phyloP scores from a whole-genome alignment of 768 basidiomycete species.

The Trametes meyenii region DNA sequence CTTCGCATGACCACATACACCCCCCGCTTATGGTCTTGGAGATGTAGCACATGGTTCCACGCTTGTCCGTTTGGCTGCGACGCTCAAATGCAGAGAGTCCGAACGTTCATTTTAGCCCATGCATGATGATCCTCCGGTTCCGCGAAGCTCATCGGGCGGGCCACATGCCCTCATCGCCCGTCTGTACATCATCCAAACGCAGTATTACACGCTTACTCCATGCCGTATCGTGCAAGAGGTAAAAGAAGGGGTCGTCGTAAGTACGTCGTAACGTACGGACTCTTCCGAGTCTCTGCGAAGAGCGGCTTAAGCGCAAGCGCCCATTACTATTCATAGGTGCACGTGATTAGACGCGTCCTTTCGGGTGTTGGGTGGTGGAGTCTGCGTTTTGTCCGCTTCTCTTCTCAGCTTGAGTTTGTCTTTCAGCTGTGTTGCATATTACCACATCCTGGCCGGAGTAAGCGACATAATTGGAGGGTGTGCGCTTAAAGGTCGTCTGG shows the following conservation, averaged over 20 bases:
- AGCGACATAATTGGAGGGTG: not conserved
- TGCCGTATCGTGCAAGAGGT: not conserved
- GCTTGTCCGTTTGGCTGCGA: conserved; percentile 7
- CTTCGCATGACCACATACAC: not conserved
- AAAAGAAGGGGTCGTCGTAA: too few species aligned
- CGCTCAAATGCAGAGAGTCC: not conserved
- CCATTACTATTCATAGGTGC: not conserved
- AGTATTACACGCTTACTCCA: not conserved
- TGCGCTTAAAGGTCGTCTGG: not conserved
- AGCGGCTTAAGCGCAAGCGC: not conserved
- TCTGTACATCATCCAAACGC: not conserved
- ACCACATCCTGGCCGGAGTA: not conserved
- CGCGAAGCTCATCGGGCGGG: conserved; percentile 3
- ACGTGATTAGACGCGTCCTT: conserved; percentile 10
- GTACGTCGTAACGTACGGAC: too few species aligned
- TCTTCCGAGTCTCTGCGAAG: too few species aligned
- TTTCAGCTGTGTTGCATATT: not conserved
- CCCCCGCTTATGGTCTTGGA: not conserved
- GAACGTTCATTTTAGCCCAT: not conserved
- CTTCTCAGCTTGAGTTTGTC: not conserved
- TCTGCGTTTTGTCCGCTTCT: not conserved
- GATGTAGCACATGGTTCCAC: not conserved
- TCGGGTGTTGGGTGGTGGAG: not conserved
- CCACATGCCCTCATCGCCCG: not conserved
- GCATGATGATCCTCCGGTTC: conserved; percentile 2